A percentile compares a stretch with the other conserved stretches of the same genome.
phyloP scores from a whole-genome alignment of 2,329 filamentous ascomycete genomes.

The Emergomyces africanus region DNA sequence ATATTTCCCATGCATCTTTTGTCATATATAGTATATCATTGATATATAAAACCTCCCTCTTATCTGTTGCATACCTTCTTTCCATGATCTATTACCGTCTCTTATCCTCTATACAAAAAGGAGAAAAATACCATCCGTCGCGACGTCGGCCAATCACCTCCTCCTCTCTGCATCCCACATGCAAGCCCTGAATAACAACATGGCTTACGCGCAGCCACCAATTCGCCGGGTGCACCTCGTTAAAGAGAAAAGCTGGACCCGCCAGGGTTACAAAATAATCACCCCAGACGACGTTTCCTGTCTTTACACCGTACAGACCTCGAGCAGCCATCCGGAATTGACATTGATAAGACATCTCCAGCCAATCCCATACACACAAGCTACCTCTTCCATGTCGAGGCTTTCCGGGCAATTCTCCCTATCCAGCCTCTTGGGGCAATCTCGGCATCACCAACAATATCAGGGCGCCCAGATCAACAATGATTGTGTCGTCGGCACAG shows the following conservation, averaged over 20 bases:
- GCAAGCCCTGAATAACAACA: not conserved
- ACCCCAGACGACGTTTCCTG: constrained; percentile 2
- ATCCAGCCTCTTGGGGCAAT: not conserved
- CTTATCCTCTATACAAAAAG: not conserved
- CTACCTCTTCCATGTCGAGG: not conserved
- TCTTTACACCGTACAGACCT: constrained; percentile 7
- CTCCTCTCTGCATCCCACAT: not conserved
- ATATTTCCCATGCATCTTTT: not conserved
- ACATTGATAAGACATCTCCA: not conserved
- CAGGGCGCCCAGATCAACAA: not conserved
- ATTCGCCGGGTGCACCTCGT: not conserved
- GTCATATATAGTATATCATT: not conserved
- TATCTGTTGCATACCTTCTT: not conserved
- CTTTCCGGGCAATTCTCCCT: not conserved
- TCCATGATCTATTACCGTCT: not conserved
- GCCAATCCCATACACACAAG: not conserved
- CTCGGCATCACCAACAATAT: not conserved
- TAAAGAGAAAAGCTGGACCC: not conserved
- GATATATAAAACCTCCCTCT: not conserved
- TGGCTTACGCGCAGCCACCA: not conserved
- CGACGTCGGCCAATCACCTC: not conserved
- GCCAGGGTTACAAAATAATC: not conserved
- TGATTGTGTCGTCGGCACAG: constrained; percentile 3
- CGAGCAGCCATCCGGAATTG: not conserved
- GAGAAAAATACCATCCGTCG: not conserved